Evolutionary conservation across 2,329 filamentous ascomycete genomes (phyloP).

Genomic region (Talaromyces sp.): DNA sequence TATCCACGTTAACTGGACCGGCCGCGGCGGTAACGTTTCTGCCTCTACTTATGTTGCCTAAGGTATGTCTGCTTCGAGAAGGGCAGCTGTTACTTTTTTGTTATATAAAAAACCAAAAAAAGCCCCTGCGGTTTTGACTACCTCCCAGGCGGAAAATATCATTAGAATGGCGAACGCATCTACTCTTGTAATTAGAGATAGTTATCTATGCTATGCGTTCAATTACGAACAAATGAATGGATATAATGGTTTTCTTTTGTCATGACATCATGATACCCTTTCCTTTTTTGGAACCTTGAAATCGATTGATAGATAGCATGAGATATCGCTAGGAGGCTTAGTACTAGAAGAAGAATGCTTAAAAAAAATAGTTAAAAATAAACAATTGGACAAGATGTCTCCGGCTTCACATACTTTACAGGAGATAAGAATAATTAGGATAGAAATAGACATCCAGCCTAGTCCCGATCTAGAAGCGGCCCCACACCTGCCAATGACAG

Average conservation of each 20-base stretch:
- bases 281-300: not conserved
- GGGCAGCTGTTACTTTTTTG: not conserved
- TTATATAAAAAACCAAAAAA: conserved; percentile 4
- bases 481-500: conserved; percentile 8
- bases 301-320: not conserved
- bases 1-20: conserved; percentile 99
- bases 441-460: not conserved
- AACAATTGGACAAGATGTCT: not conserved
- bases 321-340: not conserved
- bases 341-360: not conserved
- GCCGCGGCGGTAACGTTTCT: conserved; percentile 92
- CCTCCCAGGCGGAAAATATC: conserved; percentile 10
- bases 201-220: conserved; percentile 7
- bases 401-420: not conserved
- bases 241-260: conserved; percentile 9
- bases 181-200: conserved; percentile 14
- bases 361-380: not conserved
- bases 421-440: not conserved
- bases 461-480: conserved; percentile 13
- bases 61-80: conserved; percentile 19
- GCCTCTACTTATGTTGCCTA: conserved; percentile 98
- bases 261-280: not conserved
- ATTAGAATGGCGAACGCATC: conserved; percentile 10
- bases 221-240: conserved; percentile 10
- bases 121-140: not conserved